phyloP scores from a whole-genome alignment of 352 stramenopile species.

The Globisporangium splendens region DNA sequence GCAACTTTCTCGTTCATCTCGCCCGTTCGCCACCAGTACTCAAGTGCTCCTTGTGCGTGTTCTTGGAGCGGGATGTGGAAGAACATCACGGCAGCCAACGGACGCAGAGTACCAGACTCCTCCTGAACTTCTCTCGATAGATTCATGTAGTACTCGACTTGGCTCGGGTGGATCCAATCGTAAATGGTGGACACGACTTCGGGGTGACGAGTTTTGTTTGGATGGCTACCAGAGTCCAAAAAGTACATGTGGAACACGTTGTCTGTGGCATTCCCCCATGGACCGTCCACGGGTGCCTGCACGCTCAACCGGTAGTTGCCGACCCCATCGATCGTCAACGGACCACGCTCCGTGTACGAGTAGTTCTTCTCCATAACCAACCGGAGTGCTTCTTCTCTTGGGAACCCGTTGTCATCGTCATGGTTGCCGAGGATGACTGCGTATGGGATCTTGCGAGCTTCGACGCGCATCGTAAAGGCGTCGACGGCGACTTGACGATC shows the following conservation, averaged over 20 bases:
- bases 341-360: no score
- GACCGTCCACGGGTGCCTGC: constrained; percentile 29
- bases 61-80: constrained; percentile 58
- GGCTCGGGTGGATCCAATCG: constrained; percentile 48
- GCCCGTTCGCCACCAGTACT: constrained; percentile 10
- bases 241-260: constrained; percentile 74
- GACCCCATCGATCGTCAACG: no score
- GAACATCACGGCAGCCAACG: not conserved
- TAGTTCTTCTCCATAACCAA: no score
- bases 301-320: constrained; percentile 35
- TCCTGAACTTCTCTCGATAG: constrained; percentile 15
- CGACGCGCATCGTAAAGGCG: no score
- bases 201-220: constrained; percentile 25
- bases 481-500: no score
- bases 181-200: constrained; percentile 22
- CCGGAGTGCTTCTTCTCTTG: no score
- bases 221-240: constrained; percentile 42
- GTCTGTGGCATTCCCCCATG: constrained; percentile 26
- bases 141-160: constrained; percentile 39
- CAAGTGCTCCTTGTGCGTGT: constrained; percentile 21
- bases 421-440: no score
- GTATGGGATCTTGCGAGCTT: no score
- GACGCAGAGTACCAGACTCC: no score
- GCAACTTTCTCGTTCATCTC: constrained; percentile 28
- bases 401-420: no score